phyloP scores from a whole-genome alignment of 352 stramenopile genomes.

The Phytopythium sindhum region DNA sequence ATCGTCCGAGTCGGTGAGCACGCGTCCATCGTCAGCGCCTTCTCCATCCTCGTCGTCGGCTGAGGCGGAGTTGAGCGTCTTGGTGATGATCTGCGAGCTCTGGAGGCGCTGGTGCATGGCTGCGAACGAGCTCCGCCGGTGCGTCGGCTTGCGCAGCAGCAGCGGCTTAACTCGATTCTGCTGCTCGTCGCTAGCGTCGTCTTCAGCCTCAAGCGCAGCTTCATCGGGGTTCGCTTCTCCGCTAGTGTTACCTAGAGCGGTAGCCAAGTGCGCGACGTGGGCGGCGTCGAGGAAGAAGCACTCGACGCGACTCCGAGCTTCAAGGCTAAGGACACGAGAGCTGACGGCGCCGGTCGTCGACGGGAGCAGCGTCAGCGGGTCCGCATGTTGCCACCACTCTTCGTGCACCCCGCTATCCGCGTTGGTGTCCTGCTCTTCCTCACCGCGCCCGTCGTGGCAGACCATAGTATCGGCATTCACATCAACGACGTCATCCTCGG shows the following conservation, averaged over 20 bases:
- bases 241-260: not conserved
- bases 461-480: conserved; percentile 8
- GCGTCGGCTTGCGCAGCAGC: conserved; percentile 14
- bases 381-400: conserved; percentile 29
- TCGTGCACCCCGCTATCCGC: not conserved
- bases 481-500: conserved; percentile 3
- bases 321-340: conserved; percentile 9
- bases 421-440: not conserved
- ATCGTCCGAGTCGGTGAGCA: conserved; percentile 7
- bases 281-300: conserved; percentile 52
- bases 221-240: not conserved
- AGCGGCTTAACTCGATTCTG: conserved; percentile 7
- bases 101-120: conserved; percentile 18
- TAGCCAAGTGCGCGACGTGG: conserved; percentile 25
- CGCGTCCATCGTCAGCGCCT: conserved; percentile 10
- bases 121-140: conserved; percentile 13
- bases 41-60: conserved; percentile 17
- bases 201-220: not conserved
- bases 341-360: conserved; percentile 11
- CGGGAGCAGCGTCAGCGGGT: conserved; percentile 27
- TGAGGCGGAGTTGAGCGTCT: conserved; percentile 1
- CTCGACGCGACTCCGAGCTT: conserved; percentile 42
- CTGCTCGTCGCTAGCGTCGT: conserved; percentile 1
- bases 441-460: not conserved
- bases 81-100: conserved; percentile 34